phyloP scores from a whole-genome alignment of 352 stramenopile genomes.

The Pythium brachiatum region DNA sequence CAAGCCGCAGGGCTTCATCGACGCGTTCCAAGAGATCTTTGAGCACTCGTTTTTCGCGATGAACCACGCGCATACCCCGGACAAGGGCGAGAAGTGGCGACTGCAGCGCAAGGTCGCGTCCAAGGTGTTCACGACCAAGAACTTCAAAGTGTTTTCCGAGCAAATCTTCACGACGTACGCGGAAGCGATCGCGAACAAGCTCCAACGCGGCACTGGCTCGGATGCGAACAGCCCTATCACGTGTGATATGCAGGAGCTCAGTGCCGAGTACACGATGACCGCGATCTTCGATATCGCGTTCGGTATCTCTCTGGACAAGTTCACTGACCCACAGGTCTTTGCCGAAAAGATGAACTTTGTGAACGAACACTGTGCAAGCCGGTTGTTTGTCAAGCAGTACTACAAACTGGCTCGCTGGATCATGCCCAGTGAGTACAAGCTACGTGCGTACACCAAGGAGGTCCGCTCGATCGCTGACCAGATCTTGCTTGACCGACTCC shows the following conservation, averaged over 20 bases:
- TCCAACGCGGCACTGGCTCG: neutral
- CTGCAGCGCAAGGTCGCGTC: constrained; percentile 81
- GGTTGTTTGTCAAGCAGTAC: constrained; percentile 63
- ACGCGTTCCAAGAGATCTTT: constrained; percentile 65
- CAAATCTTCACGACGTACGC: constrained; percentile 50
- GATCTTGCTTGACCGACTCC: constrained; percentile 39
- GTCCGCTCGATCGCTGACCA: constrained; percentile 57
- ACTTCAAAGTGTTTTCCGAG: constrained; percentile 49
- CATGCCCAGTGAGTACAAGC: constrained; percentile 69
- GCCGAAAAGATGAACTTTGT: constrained; percentile 51
- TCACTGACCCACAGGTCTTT: constrained; percentile 34
- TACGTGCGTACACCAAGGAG: constrained; percentile 94
- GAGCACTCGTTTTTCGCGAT: constrained; percentile 70
- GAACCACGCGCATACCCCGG: constrained; percentile 52
- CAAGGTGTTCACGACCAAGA: constrained; percentile 82
- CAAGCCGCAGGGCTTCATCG: constrained; percentile 66
- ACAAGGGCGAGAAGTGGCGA: constrained; percentile 59
- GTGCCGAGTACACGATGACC: constrained; percentile 47
- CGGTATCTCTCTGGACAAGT: constrained; percentile 34
- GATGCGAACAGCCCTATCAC: neutral
- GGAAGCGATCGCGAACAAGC: constrained; percentile 8
- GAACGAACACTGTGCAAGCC: constrained; percentile 51
- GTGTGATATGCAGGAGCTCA: constrained; percentile 59
- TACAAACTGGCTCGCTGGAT: constrained; percentile 56
- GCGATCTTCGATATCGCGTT: constrained; percentile 67